phyloP scores from a whole-genome alignment of 1,284 basidiomycete species.

The Porodaedalea pini region DNA sequence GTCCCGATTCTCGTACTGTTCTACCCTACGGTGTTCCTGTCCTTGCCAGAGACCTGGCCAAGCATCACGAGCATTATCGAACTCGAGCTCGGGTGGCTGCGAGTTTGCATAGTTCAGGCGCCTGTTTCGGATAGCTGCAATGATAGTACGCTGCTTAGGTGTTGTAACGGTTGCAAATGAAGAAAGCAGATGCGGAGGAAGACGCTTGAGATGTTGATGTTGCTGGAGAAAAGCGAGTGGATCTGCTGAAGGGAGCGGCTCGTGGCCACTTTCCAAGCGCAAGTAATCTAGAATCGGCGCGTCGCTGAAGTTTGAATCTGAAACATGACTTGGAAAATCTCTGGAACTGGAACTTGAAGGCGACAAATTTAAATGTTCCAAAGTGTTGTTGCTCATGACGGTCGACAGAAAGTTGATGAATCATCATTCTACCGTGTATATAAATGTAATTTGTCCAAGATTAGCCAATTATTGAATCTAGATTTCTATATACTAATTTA shows the following conservation, averaged over 20 bases:
- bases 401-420: background rate
- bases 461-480: background rate
- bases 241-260: conserved; percentile 53
- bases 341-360: background rate
- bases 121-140: conserved; percentile 65
- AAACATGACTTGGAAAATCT: background rate
- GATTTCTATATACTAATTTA: background rate
- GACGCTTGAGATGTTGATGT: conserved; percentile 54
- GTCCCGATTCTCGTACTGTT: conserved; percentile 53
- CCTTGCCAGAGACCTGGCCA: conserved; percentile 71
- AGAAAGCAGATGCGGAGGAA: conserved; percentile 62
- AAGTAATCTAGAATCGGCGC: conserved; percentile 56
- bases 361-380: too few relatives aligned
- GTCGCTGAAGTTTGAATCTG: conserved; percentile 25
- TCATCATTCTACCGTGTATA: background rate
- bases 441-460: too few relatives aligned
- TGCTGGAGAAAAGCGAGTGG: conserved; percentile 60
- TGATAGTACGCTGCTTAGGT: conserved; percentile 60
- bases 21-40: conserved; percentile 36
- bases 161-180: conserved; percentile 61
- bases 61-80: conserved; percentile 44
- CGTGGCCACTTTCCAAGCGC: conserved; percentile 51
- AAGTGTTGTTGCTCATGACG: conserved; percentile 4
- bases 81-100: conserved; percentile 50
- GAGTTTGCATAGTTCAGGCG: conserved; percentile 56